Conservation (phyloP, 2,329 filamentous ascomycete genomes). For the Ophiostoma australiae region DNA sequence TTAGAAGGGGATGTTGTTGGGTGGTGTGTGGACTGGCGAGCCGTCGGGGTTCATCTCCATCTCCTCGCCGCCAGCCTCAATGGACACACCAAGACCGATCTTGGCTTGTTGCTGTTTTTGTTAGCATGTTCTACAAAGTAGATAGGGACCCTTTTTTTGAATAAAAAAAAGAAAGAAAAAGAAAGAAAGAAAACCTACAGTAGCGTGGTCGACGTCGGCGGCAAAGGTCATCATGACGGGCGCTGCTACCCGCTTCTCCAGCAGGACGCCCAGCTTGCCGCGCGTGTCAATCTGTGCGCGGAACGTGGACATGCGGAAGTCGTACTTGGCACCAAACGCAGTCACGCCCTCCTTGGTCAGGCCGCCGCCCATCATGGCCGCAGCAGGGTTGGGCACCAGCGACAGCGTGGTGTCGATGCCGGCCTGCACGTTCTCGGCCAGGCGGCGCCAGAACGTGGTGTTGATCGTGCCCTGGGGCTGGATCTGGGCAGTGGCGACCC, state of each 20-base stretch:
- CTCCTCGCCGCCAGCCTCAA: slow-evolving; percentile 79
- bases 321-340: slow-evolving; percentile 93
- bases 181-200: slow-evolving; percentile 46
- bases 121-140: slow-evolving; percentile 34
- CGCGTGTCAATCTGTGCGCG: slow-evolving; percentile 92
- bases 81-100: slow-evolving; percentile 87
- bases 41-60: slow-evolving; percentile 77
- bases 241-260: slow-evolving; percentile 94
- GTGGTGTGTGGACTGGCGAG: slow-evolving; percentile 47
- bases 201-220: slow-evolving; percentile 91
- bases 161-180: too few species aligned
- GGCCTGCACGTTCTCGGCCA: slow-evolving; percentile 93
- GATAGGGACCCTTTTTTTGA: too few species aligned
- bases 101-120: slow-evolving; percentile 77
- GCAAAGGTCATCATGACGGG: slow-evolving; percentile 92
- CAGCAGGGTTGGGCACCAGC: slow-evolving; percentile 54
- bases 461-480: slow-evolving; percentile 83
- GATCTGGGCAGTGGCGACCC: slow-evolving; percentile 87
- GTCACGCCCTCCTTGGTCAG: slow-evolving; percentile 82
- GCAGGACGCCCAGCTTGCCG: slow-evolving; percentile 84
- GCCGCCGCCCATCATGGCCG: slow-evolving; percentile 68
- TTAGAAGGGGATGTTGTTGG: slow-evolving; percentile 62
- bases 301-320: slow-evolving; percentile 94
- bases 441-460: slow-evolving; percentile 86
- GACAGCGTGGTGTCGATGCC: slow-evolving; percentile 92